phyloP scores from a whole-genome alignment of 2,329 filamentous ascomycete genomes.

The Botrytis pseudocinerea region DNA sequence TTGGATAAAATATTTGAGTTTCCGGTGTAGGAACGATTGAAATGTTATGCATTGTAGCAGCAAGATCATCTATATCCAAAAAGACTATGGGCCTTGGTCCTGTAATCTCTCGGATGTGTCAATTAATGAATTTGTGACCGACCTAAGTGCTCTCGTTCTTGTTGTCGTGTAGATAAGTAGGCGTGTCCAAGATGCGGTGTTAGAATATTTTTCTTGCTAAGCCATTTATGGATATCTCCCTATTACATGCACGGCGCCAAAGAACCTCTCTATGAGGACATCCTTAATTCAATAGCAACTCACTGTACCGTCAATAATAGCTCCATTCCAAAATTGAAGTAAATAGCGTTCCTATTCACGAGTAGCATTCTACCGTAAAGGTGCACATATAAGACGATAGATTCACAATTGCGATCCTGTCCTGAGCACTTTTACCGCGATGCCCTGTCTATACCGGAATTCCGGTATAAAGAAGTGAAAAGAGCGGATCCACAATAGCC shows the following conservation, averaged over 20 bases:
- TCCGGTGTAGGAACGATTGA: neutral
- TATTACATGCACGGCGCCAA: neutral
- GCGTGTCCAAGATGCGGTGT: neutral
- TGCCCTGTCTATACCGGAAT: neutral
- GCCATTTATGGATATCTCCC: neutral
- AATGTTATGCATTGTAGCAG: slow-evolving; percentile 4
- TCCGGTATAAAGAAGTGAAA: neutral
- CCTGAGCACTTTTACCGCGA: neutral
- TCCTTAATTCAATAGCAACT: neutral
- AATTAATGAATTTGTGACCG: neutral
- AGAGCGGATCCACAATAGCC: neutral
- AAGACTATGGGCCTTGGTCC: neutral
- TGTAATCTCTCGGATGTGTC: neutral
- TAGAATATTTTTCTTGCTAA: neutral
- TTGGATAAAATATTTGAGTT: neutral
- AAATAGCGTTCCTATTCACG: neutral
- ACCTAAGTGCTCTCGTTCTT: neutral
- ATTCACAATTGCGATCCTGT: neutral
- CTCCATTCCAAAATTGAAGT: neutral
- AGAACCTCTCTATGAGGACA: neutral
- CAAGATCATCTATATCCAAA: neutral
- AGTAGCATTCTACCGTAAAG: neutral
- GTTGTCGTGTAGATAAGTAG: neutral
- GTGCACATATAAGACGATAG: neutral
- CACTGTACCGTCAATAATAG: neutral